Conservation (phyloP, 2,329 filamentous ascomycete genomes). For the Monilinia fructigena region DNA sequence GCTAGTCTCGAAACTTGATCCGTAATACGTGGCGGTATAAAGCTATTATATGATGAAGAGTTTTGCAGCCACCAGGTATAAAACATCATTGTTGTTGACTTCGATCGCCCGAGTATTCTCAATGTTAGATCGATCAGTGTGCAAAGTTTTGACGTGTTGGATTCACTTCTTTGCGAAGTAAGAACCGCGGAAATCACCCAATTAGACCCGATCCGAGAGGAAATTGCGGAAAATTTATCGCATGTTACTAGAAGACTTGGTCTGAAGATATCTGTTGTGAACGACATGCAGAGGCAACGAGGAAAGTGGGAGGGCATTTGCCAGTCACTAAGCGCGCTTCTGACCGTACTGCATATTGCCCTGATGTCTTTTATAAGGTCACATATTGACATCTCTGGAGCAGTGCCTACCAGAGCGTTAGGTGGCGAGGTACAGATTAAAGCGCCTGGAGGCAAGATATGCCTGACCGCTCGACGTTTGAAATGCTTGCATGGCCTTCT, state of each 20-base stretch:
- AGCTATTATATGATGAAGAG: background rate
- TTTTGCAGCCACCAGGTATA: background rate
- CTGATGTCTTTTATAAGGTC: slow-evolving; percentile 3
- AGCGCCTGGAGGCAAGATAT: background rate
- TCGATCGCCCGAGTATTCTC: background rate
- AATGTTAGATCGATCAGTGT: background rate
- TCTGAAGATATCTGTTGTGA: background rate
- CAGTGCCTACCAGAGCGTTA: background rate
- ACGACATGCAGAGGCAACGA: background rate
- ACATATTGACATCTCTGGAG: background rate
- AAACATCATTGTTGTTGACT: background rate
- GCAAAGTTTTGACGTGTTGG: background rate
- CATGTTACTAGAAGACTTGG: slow-evolving; percentile 2
- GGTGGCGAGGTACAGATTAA: background rate
- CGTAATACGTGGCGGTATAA: background rate
- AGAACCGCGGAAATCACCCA: background rate
- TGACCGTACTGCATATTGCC: background rate
- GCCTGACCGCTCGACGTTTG: background rate
- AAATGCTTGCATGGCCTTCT: background rate
- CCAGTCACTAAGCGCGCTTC: background rate
- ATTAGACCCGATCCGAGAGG: background rate
- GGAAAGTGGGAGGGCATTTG: background rate
- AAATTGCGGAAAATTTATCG: background rate
- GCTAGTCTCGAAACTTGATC: background rate
- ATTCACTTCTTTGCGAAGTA: background rate